Evolutionary conservation across 306 rosid species (phyloP), one percentile per base, ranked within the genome.

Genomic region (Quercus alba): DNA sequence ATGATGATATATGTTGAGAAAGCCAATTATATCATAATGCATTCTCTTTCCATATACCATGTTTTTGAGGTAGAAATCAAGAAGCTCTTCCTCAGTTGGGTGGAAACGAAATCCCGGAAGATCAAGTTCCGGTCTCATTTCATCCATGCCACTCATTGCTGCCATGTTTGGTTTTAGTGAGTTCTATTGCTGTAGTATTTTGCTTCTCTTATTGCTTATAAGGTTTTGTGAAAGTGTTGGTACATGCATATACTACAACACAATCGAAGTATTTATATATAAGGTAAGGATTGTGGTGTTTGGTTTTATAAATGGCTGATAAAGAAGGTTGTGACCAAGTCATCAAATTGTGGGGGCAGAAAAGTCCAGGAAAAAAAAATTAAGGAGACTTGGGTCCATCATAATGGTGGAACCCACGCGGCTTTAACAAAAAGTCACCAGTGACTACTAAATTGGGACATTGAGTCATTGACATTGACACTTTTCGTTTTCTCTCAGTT

Each of bases 101-200:
- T 95, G 99, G 80, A 95, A 95, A 6, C 99, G 77, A 70, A 95
- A 95, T 0, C 99, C 99, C 0, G 99, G 99, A 79, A 95, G 97
- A 33, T 87, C 70, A 19, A 89, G 78, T 62, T 91, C 90, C 4
- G 85, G 80, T 33, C 82, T 56, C 87, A 82, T 82, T 80, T 82
- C 73, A 4, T 31, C 78, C 52, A 46, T 46, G 33, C 49, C 25
- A 58, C 35, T 56, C 59, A 41, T 2, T 41, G 62, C n/a, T 49
- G 86, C 77, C 85, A 80, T 77, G 75, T 49, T 35, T 28, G 41
- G 57, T 23, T 41, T 7, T 64, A 46, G 28, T 52, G 38, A 8
- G 1, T 64, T 61, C 19, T 71, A 25, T n/a, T 57, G 63, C 77
- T 64, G 68, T 13, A 23, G 80, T 20, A 4, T 15, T 14, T 64